Evolutionary conservation across 257 asterid genomes (phyloP), one percentile per base, ranked within the genome.

Genomic region (Thymus quinquecostatus): DNA sequence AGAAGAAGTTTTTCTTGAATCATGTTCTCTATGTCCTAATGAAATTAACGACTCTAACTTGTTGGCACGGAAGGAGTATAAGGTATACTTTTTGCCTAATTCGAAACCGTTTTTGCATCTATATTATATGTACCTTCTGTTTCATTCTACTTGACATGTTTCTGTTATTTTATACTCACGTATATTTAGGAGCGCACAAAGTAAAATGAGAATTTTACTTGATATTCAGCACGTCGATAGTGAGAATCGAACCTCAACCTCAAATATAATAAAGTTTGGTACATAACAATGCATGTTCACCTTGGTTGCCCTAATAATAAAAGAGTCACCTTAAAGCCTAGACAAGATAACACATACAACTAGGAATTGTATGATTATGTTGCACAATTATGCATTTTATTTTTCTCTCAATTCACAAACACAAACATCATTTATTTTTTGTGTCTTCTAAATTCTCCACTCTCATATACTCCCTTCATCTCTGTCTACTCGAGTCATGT

Each of bases 271-370:
- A 28, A 38, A 63, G 2, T 64, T 5, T 54, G 72, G 60, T 49
- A 33, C 60, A 70, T 44, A 30, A 45, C 5, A 34, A 14, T 4
- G 27, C 27, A 64, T 73, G 71, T 45, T 51, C 8, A 10, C 10
- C 13, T 29, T 9, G 57, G 3, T 62, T 62, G 49, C 34, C 13
- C 43, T 11, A 33, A n/a, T 44, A 40, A 29, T 59, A 33, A 41
- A 54, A 70, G 64, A 62, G 64, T 56, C 21, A 11, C 61, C 60
- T n/a, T 21, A 34, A 66, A 66, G 68, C 54, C 38, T 66, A 74
- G 78, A 74, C 78, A 74, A 66, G 73, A 65, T 56, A 60, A 44
- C 64, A 64, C 44, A 21, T 66, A 73, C 60, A 73, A 55, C 66
- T 43, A 55, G 72, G 72, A 65, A 44, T 44, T 55, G 60, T 21